Conservation (phyloP, 129 eudicot species). For the Flaveria brownii region DNA sequence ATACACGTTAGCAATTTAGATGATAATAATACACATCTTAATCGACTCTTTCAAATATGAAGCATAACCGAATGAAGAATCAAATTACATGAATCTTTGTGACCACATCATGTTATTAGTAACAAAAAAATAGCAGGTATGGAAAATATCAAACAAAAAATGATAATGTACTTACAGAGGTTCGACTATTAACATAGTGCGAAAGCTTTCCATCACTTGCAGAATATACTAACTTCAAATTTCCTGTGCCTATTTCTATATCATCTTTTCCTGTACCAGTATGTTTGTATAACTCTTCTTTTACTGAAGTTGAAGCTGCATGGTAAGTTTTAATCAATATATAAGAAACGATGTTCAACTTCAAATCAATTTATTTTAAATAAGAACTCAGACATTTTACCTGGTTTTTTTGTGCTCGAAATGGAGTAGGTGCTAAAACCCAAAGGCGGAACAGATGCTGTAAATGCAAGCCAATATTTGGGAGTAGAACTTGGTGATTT, state of each 20-base stretch:
- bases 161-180: slow-evolving; percentile 48
- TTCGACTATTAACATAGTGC: slow-evolving; percentile 61
- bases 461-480: slow-evolving; percentile 76
- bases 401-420: slow-evolving; percentile 40
- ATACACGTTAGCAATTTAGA: not conserved
- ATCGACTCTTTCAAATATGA: slow-evolving; percentile 1
- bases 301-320: slow-evolving; percentile 54
- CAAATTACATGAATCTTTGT: not conserved
- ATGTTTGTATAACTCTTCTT: slow-evolving; percentile 31
- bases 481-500: slow-evolving; percentile 54
- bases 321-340: not conserved
- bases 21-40: not conserved
- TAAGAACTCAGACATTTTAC: slow-evolving; percentile 23
- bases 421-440: slow-evolving; percentile 77
- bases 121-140: not conserved
- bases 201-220: slow-evolving; percentile 62
- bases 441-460: slow-evolving; percentile 79
- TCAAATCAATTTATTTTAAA: slow-evolving; percentile 1
- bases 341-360: not conserved
- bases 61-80: slow-evolving; percentile 21
- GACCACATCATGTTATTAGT: not conserved
- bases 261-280: slow-evolving; percentile 39
- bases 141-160: not conserved
- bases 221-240: slow-evolving; percentile 72
- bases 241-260: slow-evolving; percentile 69